Evolutionary conservation across 164 flowering plant genomes (phyloP).

Genomic region (Euptelea pleiosperma): DNA sequence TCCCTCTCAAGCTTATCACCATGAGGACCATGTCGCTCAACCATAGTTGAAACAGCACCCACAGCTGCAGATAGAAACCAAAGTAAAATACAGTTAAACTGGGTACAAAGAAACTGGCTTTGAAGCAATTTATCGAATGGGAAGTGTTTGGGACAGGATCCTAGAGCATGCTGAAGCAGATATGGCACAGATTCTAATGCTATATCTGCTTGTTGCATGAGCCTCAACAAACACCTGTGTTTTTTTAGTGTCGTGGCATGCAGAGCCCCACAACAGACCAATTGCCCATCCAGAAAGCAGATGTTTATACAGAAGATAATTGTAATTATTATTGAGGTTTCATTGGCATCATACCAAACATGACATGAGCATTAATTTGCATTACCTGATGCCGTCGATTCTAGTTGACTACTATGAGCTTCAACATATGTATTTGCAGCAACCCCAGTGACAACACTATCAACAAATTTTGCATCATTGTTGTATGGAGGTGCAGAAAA

Average conservation of each 20-base stretch:
- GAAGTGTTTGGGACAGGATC: not conserved
- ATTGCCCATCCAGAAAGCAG: too few species aligned
- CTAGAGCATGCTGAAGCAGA: not conserved
- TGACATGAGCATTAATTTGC: constrained; percentile 17
- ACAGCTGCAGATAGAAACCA: constrained; percentile 15
- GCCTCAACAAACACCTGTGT: not conserved
- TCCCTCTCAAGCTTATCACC: constrained; percentile 31
- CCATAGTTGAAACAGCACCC: constrained; percentile 25
- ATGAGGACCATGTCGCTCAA: constrained; percentile 29
- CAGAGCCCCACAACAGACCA: too few species aligned
- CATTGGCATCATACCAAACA: not conserved
- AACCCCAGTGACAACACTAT: constrained; percentile 33
- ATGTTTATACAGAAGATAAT: too few species aligned
- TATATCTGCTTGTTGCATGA: constrained; percentile 1
- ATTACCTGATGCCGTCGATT: constrained; percentile 46
- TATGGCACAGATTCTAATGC: too few species aligned
- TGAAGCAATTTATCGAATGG: too few species aligned
- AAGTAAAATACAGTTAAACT: not conserved
- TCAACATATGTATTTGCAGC: constrained; percentile 35
- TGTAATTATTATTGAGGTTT: not conserved
- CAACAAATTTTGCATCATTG: constrained; percentile 35
- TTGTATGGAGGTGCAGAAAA: constrained; percentile 34
- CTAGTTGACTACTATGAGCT: constrained; percentile 29
- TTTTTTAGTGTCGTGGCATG: not conserved
- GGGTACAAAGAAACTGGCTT: too few species aligned